These are phyloP conservation scores for Trichoderma oligosporum DNA, from an alignment of 2,329 filamentous ascomycete genomes.

Conservation along the genomic window DNA sequence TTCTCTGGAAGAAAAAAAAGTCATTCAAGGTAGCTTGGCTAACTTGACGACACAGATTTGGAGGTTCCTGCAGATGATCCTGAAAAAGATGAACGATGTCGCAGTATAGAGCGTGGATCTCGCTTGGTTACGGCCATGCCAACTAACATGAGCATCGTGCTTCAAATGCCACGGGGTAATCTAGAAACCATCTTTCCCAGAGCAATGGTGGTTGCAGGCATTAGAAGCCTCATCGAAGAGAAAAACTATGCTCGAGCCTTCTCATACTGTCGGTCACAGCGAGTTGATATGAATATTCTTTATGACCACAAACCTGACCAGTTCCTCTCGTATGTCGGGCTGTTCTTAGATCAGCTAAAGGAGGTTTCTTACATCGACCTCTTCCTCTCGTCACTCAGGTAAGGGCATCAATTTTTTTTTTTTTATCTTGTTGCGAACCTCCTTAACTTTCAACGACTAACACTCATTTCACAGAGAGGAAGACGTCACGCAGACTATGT, in stretches of 20 bases:
- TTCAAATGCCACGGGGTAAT: slow-evolving; percentile 96
- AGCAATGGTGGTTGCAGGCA: slow-evolving; percentile 86
- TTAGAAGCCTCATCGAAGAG: slow-evolving; percentile 73
- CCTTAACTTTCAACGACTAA: slow-evolving; percentile 34
- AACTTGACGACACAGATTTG: slow-evolving; percentile 54
- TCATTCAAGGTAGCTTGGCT: slow-evolving; percentile 17
- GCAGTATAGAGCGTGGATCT: slow-evolving; percentile 86
- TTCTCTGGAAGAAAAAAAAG: neutral
- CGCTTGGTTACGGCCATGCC: slow-evolving; percentile 86
- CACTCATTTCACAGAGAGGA: slow-evolving; percentile 59
- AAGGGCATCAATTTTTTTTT: slow-evolving; percentile 27
- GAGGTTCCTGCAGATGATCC: slow-evolving; percentile 84
- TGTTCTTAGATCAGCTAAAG: slow-evolving; percentile 81
- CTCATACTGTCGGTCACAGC: slow-evolving; percentile 80
- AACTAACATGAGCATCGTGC: slow-evolving; percentile 74
- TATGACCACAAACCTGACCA: slow-evolving; percentile 88
- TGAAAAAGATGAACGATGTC: slow-evolving; percentile 85
- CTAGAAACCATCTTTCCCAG: slow-evolving; percentile 91
- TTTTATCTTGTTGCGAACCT: too few relatives aligned
- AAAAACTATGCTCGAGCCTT: slow-evolving; percentile 84
- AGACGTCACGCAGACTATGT: slow-evolving; percentile 90
- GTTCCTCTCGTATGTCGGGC: slow-evolving; percentile 69
- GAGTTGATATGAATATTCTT: slow-evolving; percentile 96
- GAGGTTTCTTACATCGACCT: slow-evolving; percentile 82
- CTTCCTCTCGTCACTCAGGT: slow-evolving; percentile 82